Base-by-base conservation (phyloP, 1,284 basidiomycete species). In the Boletus sp. region DNA sequence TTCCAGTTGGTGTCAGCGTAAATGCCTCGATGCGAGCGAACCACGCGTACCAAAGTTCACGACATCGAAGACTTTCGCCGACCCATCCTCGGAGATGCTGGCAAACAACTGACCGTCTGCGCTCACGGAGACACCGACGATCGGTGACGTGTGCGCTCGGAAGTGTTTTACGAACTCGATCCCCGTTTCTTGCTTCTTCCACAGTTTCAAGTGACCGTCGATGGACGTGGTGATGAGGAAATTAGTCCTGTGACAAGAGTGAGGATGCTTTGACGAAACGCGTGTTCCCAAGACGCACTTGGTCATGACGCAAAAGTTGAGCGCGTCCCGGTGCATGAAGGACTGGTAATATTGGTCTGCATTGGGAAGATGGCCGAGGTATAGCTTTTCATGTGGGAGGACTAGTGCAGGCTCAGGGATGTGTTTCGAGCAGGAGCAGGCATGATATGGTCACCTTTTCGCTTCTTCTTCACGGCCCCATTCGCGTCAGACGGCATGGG, bases 241-340 rank as follows among this genome's bases (percentile, higher is more conserved):
- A 55, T 93, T 84, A 5, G 92, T 94, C 61, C 92, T 94, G 58
- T 12, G 25, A 44, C 1, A 12, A 23, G 9, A 27, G 13, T 41
- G 32, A 49, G 46, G 49, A 20, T 25, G 1, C 5, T n/a, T 8
- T 3, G 7, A 12, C 13, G 25, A 19, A 12, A 16, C 26, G 13
- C n/a, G 12, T 25, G 20, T 16, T 30, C 26, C 23, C 27, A 20
- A 40, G 4, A 66, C 80, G 51, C 49, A 93, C 90, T 80, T 87
- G 14, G 93, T 94, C 58, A 91, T 82, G 17, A 87, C 81, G 42
- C 85, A 85, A 61, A 89, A 94, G 65, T 92, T 95, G 57, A 99
- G 77, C 16, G 84, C 80, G 59, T 99, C 95, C 44, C 94, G 76
- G 69, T 99, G 96, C 96, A 99, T 99, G 71, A 99, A 96, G 52